Base-by-base conservation (phyloP, 345 rosid genomes). In the Brassica juncea region DNA sequence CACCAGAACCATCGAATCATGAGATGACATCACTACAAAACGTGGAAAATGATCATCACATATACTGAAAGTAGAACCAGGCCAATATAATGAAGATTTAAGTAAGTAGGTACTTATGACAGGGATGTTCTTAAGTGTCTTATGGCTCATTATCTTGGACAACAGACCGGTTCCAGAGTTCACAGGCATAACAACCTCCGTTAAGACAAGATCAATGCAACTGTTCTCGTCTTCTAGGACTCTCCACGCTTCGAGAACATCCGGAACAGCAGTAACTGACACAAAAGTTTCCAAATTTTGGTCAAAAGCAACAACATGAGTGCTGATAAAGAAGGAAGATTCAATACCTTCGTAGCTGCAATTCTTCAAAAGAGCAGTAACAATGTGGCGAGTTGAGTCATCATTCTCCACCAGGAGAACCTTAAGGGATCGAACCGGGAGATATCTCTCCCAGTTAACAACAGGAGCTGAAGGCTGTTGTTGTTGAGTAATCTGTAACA, bases 331-430 rank as follows among this genome's bases (percentile, higher is more conserved):
- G 28, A 80, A 62, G 28, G 61, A 75, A 12, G 66, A 57, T 37
- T n/a, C 15, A 65, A 72, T 66, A 91, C 98, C 97, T 86, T 90
- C 92, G 75, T 91, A 93, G 72, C 94, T 86, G 81, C 97, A 91
- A 63, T 93, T 93, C 65, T 89, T 89, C 61, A 91, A 89, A 72
- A 93, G 80, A 10, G 93, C 97, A 15, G 85, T 76, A 30, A 93
- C 92, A 75, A 93, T 85, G 15, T 91, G 93, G 31, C 94, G 90
- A 2, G 98, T 91, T 0, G 93, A 88, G 77, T 84, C 87, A 84
- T 93, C 97, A 72, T 85, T 84, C 84, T 91, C 98, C 44, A 91
- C 97, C 31, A 93, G 85, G 74, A 93, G 92, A 84, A 93, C 94
- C 82, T 87, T 91, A 71, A 93, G 85, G 0, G 94, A 82, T 82